Evolutionary conservation across 345 rosid genomes (phyloP).

Genomic region (Populus euphratica): DNA sequence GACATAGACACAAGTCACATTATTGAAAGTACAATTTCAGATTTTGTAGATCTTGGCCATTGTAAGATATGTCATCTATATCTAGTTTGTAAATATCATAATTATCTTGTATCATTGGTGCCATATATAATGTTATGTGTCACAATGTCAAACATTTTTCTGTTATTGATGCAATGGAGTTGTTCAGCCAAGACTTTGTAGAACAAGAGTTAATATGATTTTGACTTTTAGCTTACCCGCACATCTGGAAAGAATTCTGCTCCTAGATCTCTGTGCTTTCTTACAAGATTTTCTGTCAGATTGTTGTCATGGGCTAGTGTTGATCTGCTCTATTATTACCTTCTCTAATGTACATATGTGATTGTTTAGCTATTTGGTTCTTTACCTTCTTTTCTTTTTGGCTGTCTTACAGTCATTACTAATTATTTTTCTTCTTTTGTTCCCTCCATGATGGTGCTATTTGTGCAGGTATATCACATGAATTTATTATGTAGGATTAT

Average conservation of each 20-base stretch:
- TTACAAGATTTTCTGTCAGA: too few species aligned
- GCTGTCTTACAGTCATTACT: background rate
- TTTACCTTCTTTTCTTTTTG: too few species aligned
- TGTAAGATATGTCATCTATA: background rate
- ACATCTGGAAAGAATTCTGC: background rate
- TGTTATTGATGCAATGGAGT: background rate
- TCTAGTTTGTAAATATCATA: background rate
- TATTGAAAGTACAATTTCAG: background rate
- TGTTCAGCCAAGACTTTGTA: background rate
- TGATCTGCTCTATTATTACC: too few species aligned
- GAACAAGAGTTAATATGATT: too few species aligned
- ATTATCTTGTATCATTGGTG: background rate
- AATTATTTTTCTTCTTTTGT: background rate
- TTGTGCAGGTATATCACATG: background rate
- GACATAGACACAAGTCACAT: background rate
- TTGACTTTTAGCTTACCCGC: background rate
- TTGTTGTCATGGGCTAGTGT: too few species aligned
- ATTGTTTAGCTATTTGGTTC: too few species aligned
- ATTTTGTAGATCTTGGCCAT: background rate
- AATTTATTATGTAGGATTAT: background rate
- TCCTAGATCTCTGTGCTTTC: background rate
- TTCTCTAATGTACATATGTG: too few species aligned
- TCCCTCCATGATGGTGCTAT: background rate
- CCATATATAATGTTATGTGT: background rate
- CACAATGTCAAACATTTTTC: background rate